Percentiles rank a stretch among this genome's conserved stretches.
phyloP scores from a whole-genome alignment of 768 basidiomycete genomes.

The Lentinula sp. region DNA sequence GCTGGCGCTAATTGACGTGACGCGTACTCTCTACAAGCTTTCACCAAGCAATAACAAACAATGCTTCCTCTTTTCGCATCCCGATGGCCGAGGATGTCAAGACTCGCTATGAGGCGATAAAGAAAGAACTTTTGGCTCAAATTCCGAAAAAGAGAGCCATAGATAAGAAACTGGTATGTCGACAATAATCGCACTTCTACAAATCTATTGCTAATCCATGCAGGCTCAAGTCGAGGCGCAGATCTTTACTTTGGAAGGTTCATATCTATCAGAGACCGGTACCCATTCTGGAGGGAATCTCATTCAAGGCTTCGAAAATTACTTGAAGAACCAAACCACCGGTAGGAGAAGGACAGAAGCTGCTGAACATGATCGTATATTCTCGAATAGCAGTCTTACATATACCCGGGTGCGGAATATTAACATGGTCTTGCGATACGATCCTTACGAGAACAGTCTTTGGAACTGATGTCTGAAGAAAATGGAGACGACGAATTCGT shows the following conservation, averaged over 20 bases:
- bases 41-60: conserved; percentile 22
- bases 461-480: conserved; percentile 63
- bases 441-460: conserved; percentile 40
- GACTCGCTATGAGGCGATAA: conserved; percentile 63
- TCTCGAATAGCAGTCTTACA: conserved; percentile 77
- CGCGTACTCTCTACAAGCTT: conserved; percentile 5
- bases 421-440: background rate
- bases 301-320: conserved; percentile 82
- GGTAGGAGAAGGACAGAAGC: conserved; percentile 71
- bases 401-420: conserved; percentile 53
- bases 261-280: conserved; percentile 74
- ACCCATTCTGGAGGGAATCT: conserved; percentile 79
- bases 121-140: conserved; percentile 70
- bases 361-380: conserved; percentile 71
- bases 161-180: conserved; percentile 72
- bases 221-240: conserved; percentile 76
- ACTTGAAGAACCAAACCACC: conserved; percentile 70
- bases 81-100: conserved; percentile 59
- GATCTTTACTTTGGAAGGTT: conserved; percentile 72
- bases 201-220: background rate
- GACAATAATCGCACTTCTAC: background rate
- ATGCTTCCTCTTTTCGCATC: background rate
- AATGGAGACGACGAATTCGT: conserved; percentile 62
- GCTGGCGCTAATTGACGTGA: conserved; percentile 3
- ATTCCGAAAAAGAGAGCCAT: conserved; percentile 67